Conservation (phyloP, 257 asterid species). For the Solanum raphanifolium region DNA sequence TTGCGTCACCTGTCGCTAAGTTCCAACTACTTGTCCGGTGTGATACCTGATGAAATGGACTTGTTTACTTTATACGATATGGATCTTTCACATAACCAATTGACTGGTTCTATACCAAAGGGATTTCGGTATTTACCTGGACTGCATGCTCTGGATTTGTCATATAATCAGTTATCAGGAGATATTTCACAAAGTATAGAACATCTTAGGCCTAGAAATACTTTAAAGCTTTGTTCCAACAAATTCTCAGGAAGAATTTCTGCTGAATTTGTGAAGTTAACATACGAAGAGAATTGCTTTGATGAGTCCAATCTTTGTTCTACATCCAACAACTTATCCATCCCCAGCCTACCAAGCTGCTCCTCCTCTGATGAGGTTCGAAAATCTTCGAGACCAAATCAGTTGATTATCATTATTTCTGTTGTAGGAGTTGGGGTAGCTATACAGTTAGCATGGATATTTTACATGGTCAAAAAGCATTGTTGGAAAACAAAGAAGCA, state of each 20-base stretch:
- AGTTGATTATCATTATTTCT: neutral
- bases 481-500: conserved; percentile 30
- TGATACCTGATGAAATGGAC: conserved; percentile 13
- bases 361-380: neutral
- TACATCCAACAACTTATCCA: neutral
- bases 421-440: neutral
- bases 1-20: conserved; percentile 3
- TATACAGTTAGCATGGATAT: conserved; percentile 7
- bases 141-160: conserved; percentile 21
- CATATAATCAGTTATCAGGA: conserved; percentile 20
- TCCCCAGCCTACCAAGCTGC: neutral
- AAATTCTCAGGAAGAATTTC: conserved; percentile 18
- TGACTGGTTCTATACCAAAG: conserved; percentile 17
- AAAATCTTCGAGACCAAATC: neutral
- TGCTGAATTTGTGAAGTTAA: conserved; percentile 7
- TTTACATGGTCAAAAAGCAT: conserved; percentile 31
- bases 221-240: conserved; percentile 15
- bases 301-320: conserved; percentile 20
- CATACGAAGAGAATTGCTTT: conserved; percentile 10
- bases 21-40: conserved; percentile 15
- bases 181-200: neutral
- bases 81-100: conserved; percentile 18
- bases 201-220: neutral
- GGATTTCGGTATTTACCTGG: neutral
- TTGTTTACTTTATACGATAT: neutral